phyloP scores from a whole-genome alignment of 805 yeast genomes.

The Saturnispora hagleri region DNA sequence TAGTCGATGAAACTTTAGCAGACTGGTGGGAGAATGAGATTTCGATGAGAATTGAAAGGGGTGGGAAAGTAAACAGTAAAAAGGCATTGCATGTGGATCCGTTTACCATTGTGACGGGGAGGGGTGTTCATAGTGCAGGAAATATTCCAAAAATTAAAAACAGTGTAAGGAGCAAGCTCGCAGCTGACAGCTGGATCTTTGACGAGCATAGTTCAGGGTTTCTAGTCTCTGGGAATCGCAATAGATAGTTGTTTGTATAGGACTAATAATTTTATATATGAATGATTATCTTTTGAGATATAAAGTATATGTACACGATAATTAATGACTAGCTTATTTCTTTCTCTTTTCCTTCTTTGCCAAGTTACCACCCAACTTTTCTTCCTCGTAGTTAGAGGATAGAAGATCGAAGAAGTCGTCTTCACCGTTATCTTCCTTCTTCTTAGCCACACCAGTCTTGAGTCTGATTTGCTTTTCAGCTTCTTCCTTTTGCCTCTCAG shows the following conservation, averaged over 20 bases:
- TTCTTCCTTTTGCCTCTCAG: constrained; percentile 19
- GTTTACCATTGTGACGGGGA: constrained; percentile 49
- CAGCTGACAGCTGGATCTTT: constrained; percentile 31
- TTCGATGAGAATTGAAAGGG: constrained; percentile 30
- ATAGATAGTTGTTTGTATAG: not conserved
- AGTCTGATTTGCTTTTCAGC: constrained; percentile 23
- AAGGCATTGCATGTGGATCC: constrained; percentile 35
- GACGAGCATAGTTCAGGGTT: constrained; percentile 39
- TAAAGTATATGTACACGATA: constrained; percentile 5
- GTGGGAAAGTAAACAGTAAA: constrained; percentile 29
- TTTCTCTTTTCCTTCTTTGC: constrained; percentile 25
- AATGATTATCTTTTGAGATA: not conserved
- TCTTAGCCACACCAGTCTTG: constrained; percentile 21
- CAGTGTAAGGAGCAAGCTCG: constrained; percentile 34
- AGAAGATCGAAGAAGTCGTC: constrained; percentile 47
- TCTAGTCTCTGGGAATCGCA: constrained; percentile 34
- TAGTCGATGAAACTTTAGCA: constrained; percentile 29
- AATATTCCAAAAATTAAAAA: constrained; percentile 43
- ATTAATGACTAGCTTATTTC: constrained; percentile 13
- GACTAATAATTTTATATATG: not conserved
- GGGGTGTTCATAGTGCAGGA: constrained; percentile 59
- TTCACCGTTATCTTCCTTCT: constrained; percentile 18
- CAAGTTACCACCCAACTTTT: constrained; percentile 29
- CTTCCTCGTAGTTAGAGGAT: constrained; percentile 35
- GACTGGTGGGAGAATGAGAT: constrained; percentile 62